phyloP scores from a whole-genome alignment of 352 stramenopile species.

The Globisporangium solare region DNA sequence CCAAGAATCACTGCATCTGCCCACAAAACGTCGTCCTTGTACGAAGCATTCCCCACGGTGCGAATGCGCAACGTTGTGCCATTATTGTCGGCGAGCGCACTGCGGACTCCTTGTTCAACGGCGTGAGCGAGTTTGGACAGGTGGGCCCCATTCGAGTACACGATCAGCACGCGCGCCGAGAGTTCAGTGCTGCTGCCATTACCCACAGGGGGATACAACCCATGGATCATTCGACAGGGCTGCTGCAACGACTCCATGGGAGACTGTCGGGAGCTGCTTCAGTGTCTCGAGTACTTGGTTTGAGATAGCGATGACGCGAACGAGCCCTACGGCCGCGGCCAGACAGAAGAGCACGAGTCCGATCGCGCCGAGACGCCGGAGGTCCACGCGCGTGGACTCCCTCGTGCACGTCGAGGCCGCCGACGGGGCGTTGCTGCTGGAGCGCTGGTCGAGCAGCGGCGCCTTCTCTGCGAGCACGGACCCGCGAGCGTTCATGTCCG shows the following conservation, averaged over 20 bases:
- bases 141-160: slow-evolving; percentile 66
- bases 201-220: background rate
- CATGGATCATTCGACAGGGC: background rate
- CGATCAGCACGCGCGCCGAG: slow-evolving; percentile 56
- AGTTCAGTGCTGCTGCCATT: background rate
- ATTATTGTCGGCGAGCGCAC: slow-evolving; percentile 32
- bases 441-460: slow-evolving; percentile 9
- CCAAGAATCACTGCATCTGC: slow-evolving; percentile 83
- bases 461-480: slow-evolving; percentile 12
- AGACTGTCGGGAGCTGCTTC: slow-evolving; percentile 18
- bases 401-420: background rate
- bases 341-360: slow-evolving; percentile 19
- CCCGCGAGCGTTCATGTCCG: slow-evolving; percentile 9
- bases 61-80: slow-evolving; percentile 43
- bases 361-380: slow-evolving; percentile 14
- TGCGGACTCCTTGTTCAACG: slow-evolving; percentile 46
- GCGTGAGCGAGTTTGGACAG: slow-evolving; percentile 64
- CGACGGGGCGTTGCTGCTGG: background rate
- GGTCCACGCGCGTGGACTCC: slow-evolving; percentile 15
- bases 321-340: slow-evolving; percentile 11
- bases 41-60: slow-evolving; percentile 59
- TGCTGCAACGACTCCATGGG: background rate
- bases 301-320: slow-evolving; percentile 14
- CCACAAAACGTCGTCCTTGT: slow-evolving; percentile 73
- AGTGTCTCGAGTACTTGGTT: slow-evolving; percentile 34